Conservation (phyloP, 805 yeast genomes). For the Saturnispora sekii region DNA sequence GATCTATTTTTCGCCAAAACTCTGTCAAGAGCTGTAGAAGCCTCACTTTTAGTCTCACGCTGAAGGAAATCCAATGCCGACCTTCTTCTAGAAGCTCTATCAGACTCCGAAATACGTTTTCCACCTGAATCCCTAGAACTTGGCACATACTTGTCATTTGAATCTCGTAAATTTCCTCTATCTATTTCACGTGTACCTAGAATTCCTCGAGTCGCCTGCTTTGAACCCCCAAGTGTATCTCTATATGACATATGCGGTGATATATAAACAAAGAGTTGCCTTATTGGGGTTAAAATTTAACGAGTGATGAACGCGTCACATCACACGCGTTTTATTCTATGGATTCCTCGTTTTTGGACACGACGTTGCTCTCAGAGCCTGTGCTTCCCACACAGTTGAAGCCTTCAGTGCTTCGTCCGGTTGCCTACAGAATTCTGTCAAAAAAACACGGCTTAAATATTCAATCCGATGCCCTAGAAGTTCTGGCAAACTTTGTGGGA, state of each 20-base stretch:
- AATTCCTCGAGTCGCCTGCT: too few species aligned
- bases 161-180: neutral
- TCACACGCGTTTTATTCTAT: neutral
- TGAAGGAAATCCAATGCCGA: constrained; percentile 12
- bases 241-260: too few species aligned
- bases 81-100: constrained; percentile 10
- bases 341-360: constrained; percentile 13
- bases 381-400: constrained; percentile 67
- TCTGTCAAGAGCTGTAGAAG: neutral
- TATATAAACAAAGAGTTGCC: too few species aligned
- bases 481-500: constrained; percentile 69
- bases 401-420: constrained; percentile 78
- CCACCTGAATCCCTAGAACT: neutral
- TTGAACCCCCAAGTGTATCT: too few species aligned
- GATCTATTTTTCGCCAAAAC: neutral
- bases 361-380: constrained; percentile 22
- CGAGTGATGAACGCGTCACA: neutral
- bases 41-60: constrained; percentile 7
- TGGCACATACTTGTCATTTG: neutral
- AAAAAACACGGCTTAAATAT: constrained; percentile 89
- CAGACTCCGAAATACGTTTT: constrained; percentile 2
- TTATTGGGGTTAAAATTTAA: too few species aligned
- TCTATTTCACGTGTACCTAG: too few species aligned
- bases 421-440: constrained; percentile 82
- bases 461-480: constrained; percentile 72